These are phyloP conservation scores for Aspergillus nomiae DNA, from an alignment of 2,329 filamentous ascomycete species.

Conservation along the genomic window DNA sequence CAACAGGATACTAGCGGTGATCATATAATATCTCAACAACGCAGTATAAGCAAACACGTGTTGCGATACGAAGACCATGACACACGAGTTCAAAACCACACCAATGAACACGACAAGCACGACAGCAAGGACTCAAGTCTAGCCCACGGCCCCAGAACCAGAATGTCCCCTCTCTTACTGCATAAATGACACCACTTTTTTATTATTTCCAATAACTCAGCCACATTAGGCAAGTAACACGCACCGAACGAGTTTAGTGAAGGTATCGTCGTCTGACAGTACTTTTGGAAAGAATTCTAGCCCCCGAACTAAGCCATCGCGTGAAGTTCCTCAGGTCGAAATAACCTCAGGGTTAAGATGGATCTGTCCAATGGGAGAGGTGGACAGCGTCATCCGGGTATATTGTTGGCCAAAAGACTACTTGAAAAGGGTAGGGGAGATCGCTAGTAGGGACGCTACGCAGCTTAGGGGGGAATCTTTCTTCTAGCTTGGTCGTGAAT, in stretches of 20 bases:
- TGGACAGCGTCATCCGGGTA: not conserved
- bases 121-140: not conserved
- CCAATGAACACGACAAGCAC: not conserved
- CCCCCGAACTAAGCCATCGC: not conserved
- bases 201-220: not conserved
- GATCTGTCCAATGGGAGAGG: not conserved
- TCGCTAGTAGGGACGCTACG: not conserved
- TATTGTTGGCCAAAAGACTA: not conserved
- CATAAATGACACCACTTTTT: not conserved
- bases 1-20: not conserved
- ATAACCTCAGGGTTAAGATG: not conserved
- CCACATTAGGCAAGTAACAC: too few species aligned
- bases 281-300: not conserved
- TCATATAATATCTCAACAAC: not conserved
- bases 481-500: not conserved
- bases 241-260: too few species aligned
- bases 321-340: not conserved
- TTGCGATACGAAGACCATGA: not conserved
- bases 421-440: not conserved
- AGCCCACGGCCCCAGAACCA: not conserved
- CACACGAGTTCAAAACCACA: not conserved
- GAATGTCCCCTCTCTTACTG: not conserved
- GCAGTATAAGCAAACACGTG: slow-evolving; percentile 1
- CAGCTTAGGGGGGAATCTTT: not conserved
- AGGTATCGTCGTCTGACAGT: not conserved